Evolutionary conservation across 306 rosid species (phyloP), one percentile per base, ranked within the genome.

Genomic region (Trichosanthes cucumerina): DNA sequence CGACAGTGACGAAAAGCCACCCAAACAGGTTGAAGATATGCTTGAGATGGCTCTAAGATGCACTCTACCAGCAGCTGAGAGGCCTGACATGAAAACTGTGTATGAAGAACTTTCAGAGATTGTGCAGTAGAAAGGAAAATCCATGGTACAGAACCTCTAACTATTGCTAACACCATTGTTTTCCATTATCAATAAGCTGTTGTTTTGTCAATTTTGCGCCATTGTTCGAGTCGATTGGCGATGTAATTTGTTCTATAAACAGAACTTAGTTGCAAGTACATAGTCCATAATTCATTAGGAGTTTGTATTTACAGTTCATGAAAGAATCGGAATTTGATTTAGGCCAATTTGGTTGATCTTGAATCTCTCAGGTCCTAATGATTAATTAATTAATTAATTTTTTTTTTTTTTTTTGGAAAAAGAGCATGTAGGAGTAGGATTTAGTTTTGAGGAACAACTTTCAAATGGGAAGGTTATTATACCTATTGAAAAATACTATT

Each of bases 1-100:
- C 52, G 43, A 75, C 23, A 64, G 63, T 13, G 74, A 81, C 7
- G 85, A 80, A 69, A 57, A 71, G 43, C 38, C 11, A 9, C 54
- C 79, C 1, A 81, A 75, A 70, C 71, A 79, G 76, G 88, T 89
- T 72, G 89, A 90, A 80, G 86, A 84, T 0, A 88, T 90, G 92
- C 81, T 92, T 10, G 81, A 89, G 31, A 90, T 85, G 75, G 93
- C 91, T 83, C 79, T 90, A 71, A 85, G 89, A 84, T 92, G 97
- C 78, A 86, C 79, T 77, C 93, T 86, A 79, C 86, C 96, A 53
- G 91, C 96, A 81, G 85, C 92, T 0, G 96, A 92, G 72, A 90
- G 97, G 54, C 93, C 93, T 13, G 93, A 90, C 75, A 92, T 92
- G 81, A 81, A 82, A 82, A 84, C 89, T 15, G 87, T 89, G 44